Base-by-base conservation (phyloP, 768 basidiomycete species). In the Tulasnella sp. region DNA sequence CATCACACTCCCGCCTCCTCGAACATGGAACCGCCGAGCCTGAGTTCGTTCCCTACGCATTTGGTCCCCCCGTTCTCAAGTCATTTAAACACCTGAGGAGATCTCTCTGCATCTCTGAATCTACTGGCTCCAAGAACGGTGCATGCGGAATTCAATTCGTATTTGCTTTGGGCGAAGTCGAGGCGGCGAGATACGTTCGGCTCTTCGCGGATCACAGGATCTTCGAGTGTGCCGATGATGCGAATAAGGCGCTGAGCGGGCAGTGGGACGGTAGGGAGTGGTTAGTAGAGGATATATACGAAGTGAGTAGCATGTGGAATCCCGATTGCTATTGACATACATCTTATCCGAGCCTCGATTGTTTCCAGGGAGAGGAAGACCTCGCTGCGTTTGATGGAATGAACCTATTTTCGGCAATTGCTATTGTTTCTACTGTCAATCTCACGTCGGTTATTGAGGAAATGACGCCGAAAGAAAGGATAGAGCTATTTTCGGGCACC, bases 351-450 rank as follows among this genome's bases (percentile, higher is more conserved):
- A n/a, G n/a, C 51, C 58, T 59, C 19, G 45, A 13, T 42, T 3
- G 11, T 8, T 56, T 53, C 34, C 67, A 87, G 85, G 80, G 81
- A 34, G 86, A 88, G 63, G 72, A 73, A 26, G 76, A 80, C 64
- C 71, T 90, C 50, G 77, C 80, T 0, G 67, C 69, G 1, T 73
- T 80, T 8, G 71, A 74, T 4, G 83, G 84, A 15, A 82, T 89
- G 80, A 89, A 89, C 60, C 70, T 73, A 4, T 86, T 87, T 67
- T 80, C 81, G 0, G 81, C 87, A 4, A 76, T 78, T n/a, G 70
- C 83, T 3, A 76, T 89, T 59, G 70, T 88, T 1, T 80, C 75
- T 54, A 77, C 80, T 60, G 73, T 74, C 5, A 71, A 75, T 3
- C 65, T 85, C 4, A 76, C 82, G 15, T 74, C 79, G 3, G 80